Evolutionary conservation across 2,329 filamentous ascomycete species (phyloP).

Genomic region (Talaromyces sp.): DNA sequence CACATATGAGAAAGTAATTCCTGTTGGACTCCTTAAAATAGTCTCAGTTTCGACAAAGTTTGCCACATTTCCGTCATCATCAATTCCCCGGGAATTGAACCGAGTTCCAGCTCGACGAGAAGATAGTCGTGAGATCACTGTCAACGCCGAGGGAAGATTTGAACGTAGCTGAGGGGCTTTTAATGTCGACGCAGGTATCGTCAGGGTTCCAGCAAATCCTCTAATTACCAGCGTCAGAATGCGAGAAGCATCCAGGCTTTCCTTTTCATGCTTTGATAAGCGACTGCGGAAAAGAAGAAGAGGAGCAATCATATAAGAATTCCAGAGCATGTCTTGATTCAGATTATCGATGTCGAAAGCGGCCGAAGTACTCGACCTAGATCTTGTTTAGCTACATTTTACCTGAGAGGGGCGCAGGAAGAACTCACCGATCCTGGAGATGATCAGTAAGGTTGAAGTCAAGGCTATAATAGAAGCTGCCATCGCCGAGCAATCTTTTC

Average conservation of each 20-base stretch:
- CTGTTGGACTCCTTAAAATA: slow-evolving; percentile 75
- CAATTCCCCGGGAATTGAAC: slow-evolving; percentile 95
- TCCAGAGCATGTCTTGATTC: slow-evolving; percentile 92
- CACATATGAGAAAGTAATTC: slow-evolving; percentile 83
- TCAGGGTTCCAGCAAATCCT: slow-evolving; percentile 84
- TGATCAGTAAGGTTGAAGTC: slow-evolving; percentile 95
- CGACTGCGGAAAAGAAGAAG: slow-evolving; percentile 83
- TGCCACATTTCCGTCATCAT: slow-evolving; percentile 94
- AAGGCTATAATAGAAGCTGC: slow-evolving; percentile 95
- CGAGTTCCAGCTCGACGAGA: slow-evolving; percentile 87
- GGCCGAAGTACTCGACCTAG: slow-evolving; percentile 66
- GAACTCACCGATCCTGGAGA: slow-evolving; percentile 71
- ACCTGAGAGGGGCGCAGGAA: slow-evolving; percentile 9
- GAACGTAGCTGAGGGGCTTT: slow-evolving; percentile 63
- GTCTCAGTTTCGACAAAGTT: slow-evolving; percentile 99
- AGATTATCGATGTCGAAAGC: slow-evolving; percentile 89
- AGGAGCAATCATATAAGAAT: slow-evolving; percentile 95
- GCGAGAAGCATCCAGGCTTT: slow-evolving; percentile 75
- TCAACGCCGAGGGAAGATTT: slow-evolving; percentile 77
- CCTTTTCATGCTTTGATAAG: slow-evolving; percentile 68
- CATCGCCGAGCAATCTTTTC: slow-evolving; percentile 86
- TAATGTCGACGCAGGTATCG: slow-evolving; percentile 71
- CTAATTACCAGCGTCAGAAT: slow-evolving; percentile 92
- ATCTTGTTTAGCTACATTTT: slow-evolving; percentile 15
- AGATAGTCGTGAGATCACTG: slow-evolving; percentile 85